phyloP scores from a whole-genome alignment of 768 basidiomycete species.

The Tylopilus sp. region DNA sequence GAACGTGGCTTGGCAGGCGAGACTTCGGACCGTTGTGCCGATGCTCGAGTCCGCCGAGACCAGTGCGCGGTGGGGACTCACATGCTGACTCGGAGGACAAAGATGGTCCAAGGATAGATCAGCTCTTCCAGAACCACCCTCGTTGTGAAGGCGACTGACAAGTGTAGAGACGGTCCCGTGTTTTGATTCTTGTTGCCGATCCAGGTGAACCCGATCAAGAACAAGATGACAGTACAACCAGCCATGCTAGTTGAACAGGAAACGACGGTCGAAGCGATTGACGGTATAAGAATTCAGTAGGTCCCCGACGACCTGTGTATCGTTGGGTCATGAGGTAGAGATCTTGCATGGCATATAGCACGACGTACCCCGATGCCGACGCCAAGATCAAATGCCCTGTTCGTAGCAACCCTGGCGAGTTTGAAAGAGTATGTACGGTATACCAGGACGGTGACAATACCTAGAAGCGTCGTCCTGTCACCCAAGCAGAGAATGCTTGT shows the following conservation, averaged over 20 bases:
- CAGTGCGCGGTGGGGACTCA: too few relatives aligned
- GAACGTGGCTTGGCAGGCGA: too few relatives aligned
- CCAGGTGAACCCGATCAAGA: slow-evolving; percentile 30
- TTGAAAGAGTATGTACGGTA: slow-evolving; percentile 35
- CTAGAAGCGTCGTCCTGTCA: slow-evolving; percentile 2
- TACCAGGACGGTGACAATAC: slow-evolving; percentile 26
- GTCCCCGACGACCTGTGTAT: slow-evolving; percentile 23
- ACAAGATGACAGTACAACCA: slow-evolving; percentile 17
- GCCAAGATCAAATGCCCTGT: slow-evolving; percentile 32
- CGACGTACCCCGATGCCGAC: slow-evolving; percentile 24
- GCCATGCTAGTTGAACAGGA: slow-evolving; percentile 28
- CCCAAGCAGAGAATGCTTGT: background rate
- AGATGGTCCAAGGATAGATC: too few relatives aligned
- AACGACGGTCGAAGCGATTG: slow-evolving; percentile 24
- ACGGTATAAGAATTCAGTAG: slow-evolving; percentile 25
- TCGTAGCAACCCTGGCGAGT: slow-evolving; percentile 30
- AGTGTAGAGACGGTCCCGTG: too few relatives aligned
- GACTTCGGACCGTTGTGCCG: too few relatives aligned
- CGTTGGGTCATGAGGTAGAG: background rate
- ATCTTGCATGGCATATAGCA: background rate
- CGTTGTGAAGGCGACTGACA: too few relatives aligned
- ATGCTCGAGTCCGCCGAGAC: too few relatives aligned
- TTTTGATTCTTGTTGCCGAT: slow-evolving; percentile 9
- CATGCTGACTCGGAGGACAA: too few relatives aligned
- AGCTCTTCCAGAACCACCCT: too few relatives aligned